Percentiles rank a stretch among this genome's conserved stretches.
Evolutionary conservation across 2,329 filamentous ascomycete species (phyloP).

Genomic region (Fusarium piperis): DNA sequence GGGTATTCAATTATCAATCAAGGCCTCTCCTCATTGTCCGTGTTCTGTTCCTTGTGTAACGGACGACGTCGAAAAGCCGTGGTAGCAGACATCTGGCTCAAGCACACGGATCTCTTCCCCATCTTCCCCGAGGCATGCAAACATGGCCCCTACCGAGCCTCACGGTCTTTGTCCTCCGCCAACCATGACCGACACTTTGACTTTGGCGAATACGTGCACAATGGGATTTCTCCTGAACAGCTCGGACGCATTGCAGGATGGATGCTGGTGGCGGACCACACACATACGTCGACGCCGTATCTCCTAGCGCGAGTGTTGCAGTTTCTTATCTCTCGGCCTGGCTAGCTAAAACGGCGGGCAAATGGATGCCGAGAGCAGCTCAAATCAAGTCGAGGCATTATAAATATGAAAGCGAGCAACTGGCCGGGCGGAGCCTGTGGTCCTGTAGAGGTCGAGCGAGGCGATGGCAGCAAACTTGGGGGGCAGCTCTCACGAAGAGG

Average conservation of each 20-base stretch:
- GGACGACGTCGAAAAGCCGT: neutral
- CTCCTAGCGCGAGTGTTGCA: slow-evolving; percentile 35
- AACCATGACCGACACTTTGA: slow-evolving; percentile 8
- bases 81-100: slow-evolving; percentile 19
- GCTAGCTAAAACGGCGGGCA: slow-evolving; percentile 26
- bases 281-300: slow-evolving; percentile 23
- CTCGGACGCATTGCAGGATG: slow-evolving; percentile 25
- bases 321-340: slow-evolving; percentile 38
- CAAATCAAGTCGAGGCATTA: slow-evolving; percentile 43
- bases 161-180: slow-evolving; percentile 26
- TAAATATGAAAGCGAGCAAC: slow-evolving; percentile 42
- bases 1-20: slow-evolving; percentile 16
- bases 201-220: slow-evolving; percentile 5
- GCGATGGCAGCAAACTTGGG: slow-evolving; percentile 15
- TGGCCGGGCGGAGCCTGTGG: slow-evolving; percentile 37
- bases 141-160: slow-evolving; percentile 11
- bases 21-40: slow-evolving; percentile 2
- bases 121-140: slow-evolving; percentile 8
- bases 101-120: slow-evolving; percentile 15
- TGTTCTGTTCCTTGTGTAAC: slow-evolving; percentile 10
- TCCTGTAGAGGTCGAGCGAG: slow-evolving; percentile 20
- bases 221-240: neutral
- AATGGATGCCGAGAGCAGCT: slow-evolving; percentile 28
- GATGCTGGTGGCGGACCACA: slow-evolving; percentile 5
- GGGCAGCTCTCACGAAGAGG: slow-evolving; percentile 8